These are phyloP conservation scores for Aegilops tauschii DNA, from an alignment of 176 grass and related monocot species.

Conservation along the genomic window DNA sequence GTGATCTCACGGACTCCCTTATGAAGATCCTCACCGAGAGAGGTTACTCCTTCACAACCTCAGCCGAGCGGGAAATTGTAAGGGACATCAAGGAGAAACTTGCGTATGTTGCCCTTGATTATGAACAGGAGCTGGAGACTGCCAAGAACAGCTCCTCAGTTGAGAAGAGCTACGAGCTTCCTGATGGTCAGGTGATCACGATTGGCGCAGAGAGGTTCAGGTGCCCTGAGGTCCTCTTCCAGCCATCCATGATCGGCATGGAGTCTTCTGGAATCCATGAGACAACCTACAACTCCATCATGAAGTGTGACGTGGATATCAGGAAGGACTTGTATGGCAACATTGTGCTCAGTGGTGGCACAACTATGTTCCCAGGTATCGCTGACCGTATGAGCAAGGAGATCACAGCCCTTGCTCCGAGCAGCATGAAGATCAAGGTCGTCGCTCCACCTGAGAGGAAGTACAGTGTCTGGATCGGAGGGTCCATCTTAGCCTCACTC, in stretches of 20 bases:
- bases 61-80: constrained; percentile 70
- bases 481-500: constrained; percentile 72
- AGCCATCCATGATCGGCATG: constrained; percentile 77
- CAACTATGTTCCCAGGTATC: constrained; percentile 79
- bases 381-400: constrained; percentile 92
- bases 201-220: constrained; percentile 73
- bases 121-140: constrained; percentile 69
- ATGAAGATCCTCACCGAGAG: constrained; percentile 76
- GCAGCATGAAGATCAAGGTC: constrained; percentile 80
- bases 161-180: constrained; percentile 79
- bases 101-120: constrained; percentile 65
- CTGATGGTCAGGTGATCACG: constrained; percentile 75
- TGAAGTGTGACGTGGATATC: constrained; percentile 92
- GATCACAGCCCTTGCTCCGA: constrained; percentile 62
- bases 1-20: constrained; percentile 61
- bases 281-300: constrained; percentile 89
- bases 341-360: constrained; percentile 84
- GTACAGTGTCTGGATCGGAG: constrained; percentile 84
- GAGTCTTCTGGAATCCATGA: constrained; percentile 75
- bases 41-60: constrained; percentile 70
- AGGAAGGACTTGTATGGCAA: constrained; percentile 73
- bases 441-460: constrained; percentile 65
- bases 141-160: constrained; percentile 71
- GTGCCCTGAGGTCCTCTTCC: constrained; percentile 92
- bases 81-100: constrained; percentile 88